Percentiles rank a stretch among this genome's conserved stretches.
Evolutionary conservation across 495 filamentous ascomycete genomes (phyloP).

Genomic region (Daldinia vernicosa): DNA sequence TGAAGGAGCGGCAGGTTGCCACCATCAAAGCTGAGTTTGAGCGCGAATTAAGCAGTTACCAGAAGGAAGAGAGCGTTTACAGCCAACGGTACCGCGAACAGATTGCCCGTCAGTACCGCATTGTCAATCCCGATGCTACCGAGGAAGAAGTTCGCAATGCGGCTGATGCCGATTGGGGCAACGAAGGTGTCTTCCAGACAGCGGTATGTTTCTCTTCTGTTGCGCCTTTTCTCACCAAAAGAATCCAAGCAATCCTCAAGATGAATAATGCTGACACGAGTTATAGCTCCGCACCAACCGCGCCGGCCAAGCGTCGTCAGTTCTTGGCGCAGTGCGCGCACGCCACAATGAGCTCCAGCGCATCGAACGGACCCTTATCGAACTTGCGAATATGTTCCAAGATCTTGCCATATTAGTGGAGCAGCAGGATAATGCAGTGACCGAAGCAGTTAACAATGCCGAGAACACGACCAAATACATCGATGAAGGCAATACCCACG

Average conservation of each 20-base stretch:
- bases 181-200: conserved; percentile 79
- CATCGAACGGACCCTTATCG: conserved; percentile 72
- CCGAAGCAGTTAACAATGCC: conserved; percentile 63
- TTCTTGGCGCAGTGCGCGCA: conserved; percentile 76
- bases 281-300: conserved; percentile 74
- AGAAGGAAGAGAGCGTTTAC: conserved; percentile 72
- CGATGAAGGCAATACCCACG: conserved; percentile 65
- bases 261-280: conserved; percentile 29
- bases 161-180: conserved; percentile 71
- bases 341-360: conserved; percentile 78
- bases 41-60: conserved; percentile 68
- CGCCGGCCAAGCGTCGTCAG: conserved; percentile 68
- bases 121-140: conserved; percentile 77
- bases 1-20: conserved; percentile 70
- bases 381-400: conserved; percentile 71
- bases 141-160: conserved; percentile 71
- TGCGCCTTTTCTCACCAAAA: background rate
- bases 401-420: conserved; percentile 72
- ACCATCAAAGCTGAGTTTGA: conserved; percentile 72
- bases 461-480: conserved; percentile 66
- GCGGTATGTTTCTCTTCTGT: conserved; percentile 62
- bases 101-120: conserved; percentile 76
- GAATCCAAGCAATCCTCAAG: background rate
- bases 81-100: conserved; percentile 71
- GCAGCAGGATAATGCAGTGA: conserved; percentile 66